Percentiles rank a stretch among this genome's conserved stretches.
Evolutionary conservation across 306 rosid species (phyloP).

Genomic region (Quillaja saponaria): DNA sequence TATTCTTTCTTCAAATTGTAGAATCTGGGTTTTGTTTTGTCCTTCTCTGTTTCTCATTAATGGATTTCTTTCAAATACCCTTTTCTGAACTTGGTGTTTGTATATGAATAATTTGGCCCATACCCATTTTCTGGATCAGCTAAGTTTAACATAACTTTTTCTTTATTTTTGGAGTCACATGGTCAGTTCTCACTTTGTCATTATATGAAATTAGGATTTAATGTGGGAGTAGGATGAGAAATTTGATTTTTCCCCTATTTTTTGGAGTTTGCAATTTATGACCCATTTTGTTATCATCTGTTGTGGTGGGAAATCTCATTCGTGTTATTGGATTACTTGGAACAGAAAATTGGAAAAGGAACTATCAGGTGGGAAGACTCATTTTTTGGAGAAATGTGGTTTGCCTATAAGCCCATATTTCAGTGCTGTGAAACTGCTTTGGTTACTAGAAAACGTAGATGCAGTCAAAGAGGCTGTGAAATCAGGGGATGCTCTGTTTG

Average conservation of each 20-base stretch:
- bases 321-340: constrained; percentile 1
- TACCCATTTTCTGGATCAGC: not conserved
- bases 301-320: not conserved
- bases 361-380: constrained; percentile 72
- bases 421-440: constrained; percentile 76
- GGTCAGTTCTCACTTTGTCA: too few relatives aligned
- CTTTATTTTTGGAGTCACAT: not conserved
- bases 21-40: not conserved
- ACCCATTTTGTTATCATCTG: not conserved
- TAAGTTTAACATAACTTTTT: not conserved
- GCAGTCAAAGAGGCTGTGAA: constrained; percentile 58
- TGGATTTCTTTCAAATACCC: not conserved
- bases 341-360: constrained; percentile 77
- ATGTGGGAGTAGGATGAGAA: too few relatives aligned
- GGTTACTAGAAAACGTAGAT: constrained; percentile 81
- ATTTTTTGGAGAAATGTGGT: constrained; percentile 75
- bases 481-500: constrained; percentile 77
- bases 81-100: not conserved
- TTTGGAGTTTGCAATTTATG: not conserved
- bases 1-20: not conserved
- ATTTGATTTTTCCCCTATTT: constrained; percentile 13
- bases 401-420: constrained; percentile 85
- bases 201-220: too few relatives aligned
- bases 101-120: not conserved
- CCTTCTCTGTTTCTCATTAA: too few relatives aligned